phyloP scores from a whole-genome alignment of 495 filamentous ascomycete genomes.

The Pyrenula massariospora region DNA sequence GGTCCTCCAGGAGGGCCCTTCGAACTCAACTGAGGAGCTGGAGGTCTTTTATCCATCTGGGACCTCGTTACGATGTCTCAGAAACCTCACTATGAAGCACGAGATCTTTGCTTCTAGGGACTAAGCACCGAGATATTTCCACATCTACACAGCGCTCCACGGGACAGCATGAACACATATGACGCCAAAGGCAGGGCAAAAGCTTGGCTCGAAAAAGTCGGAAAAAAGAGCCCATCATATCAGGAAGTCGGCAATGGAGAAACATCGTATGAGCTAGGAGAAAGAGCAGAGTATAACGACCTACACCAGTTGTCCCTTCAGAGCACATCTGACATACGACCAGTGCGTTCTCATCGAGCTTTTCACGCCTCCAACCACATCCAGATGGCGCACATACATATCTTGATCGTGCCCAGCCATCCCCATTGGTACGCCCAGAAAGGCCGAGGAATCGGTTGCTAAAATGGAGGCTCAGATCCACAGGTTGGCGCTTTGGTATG shows the following conservation, averaged over 20 bases:
- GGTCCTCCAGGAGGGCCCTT: too few species aligned
- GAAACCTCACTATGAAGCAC: too few species aligned
- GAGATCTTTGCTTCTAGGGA: too few species aligned
- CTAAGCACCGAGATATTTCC: too few species aligned
- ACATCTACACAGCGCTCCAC: too few species aligned
- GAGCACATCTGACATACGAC: neutral
- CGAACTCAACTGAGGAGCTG: too few species aligned
- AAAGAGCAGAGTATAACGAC: neutral
- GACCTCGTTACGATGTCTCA: too few species aligned
- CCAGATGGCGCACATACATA: neutral
- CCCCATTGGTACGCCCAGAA: neutral
- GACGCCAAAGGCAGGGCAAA: neutral
- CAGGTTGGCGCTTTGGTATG: neutral
- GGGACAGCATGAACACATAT: too few species aligned
- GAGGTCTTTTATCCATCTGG: too few species aligned
- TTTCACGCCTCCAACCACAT: neutral
- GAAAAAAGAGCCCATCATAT: neutral
- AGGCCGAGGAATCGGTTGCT: neutral
- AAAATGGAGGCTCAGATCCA: neutral
- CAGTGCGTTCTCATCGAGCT: neutral
- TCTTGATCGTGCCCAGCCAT: neutral
- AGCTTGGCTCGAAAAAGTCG: neutral
- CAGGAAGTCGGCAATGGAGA: neutral
- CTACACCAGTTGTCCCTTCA: neutral
- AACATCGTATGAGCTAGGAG: neutral